These are phyloP conservation scores for Aspergillus sp. DNA, from an alignment of 2,329 filamentous ascomycete species.

Conservation along the genomic window DNA sequence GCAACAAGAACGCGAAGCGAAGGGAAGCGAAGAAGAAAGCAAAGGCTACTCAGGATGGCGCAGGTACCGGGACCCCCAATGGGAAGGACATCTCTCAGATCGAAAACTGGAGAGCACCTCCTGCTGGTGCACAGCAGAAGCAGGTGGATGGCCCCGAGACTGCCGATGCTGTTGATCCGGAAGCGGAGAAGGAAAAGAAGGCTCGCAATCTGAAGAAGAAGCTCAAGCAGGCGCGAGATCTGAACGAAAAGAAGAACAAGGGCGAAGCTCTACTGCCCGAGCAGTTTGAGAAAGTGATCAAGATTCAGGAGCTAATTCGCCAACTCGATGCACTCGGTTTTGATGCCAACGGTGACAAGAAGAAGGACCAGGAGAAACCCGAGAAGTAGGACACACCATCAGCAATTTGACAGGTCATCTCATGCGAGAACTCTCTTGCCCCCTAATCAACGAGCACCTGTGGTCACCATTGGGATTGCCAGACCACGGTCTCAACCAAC, in stretches of 20 bases:
- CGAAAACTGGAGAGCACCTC: conserved; percentile 38
- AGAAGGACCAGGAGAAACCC: conserved; percentile 34
- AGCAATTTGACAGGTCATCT: not conserved
- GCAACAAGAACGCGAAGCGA: conserved; percentile 86
- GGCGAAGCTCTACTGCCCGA: conserved; percentile 85
- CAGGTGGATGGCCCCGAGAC: conserved; percentile 33
- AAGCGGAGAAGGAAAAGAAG: conserved; percentile 87
- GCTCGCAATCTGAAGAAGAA: conserved; percentile 92
- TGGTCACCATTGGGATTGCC: not conserved
- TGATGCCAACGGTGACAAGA: conserved; percentile 74
- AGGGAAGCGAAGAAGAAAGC: conserved; percentile 69
- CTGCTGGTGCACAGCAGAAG: conserved; percentile 27
- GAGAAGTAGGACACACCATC: conserved; percentile 10
- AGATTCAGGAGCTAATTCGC: conserved; percentile 89
- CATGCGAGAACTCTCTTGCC: not conserved
- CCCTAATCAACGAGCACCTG: not conserved
- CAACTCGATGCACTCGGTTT: conserved; percentile 87
- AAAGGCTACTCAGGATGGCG: conserved; percentile 62
- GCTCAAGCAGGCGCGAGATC: conserved; percentile 86
- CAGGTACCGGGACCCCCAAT: conserved; percentile 17
- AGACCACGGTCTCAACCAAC: not conserved
- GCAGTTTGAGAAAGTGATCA: conserved; percentile 96
- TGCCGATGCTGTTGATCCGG: conserved; percentile 60
- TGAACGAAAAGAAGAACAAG: conserved; percentile 87
- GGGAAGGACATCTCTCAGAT: conserved; percentile 34